A percentile compares a stretch with the other conserved stretches of the same genome.
These are phyloP conservation scores for Selaginella moellendorffii DNA, from an alignment of 75 land plant genomes.

Conservation along the genomic window DNA sequence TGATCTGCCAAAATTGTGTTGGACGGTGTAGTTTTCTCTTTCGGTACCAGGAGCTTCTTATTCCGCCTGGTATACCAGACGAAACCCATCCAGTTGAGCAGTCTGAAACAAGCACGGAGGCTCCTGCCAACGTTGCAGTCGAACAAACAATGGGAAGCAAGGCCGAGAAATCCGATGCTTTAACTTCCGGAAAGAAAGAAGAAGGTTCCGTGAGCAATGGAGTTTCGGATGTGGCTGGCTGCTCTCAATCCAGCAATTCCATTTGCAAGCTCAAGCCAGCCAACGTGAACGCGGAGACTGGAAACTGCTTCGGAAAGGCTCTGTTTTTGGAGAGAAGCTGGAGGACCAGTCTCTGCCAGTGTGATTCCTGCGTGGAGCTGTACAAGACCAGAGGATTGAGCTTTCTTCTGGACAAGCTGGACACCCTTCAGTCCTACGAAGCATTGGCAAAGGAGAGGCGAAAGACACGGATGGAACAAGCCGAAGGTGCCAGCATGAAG, in stretches of 20 bases:
- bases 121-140: too few species aligned
- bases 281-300: background rate
- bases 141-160: too few species aligned
- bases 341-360: slow-evolving; percentile 67
- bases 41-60: slow-evolving; percentile 31
- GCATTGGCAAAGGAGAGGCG: slow-evolving; percentile 68
- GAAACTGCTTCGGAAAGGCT: background rate
- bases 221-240: background rate
- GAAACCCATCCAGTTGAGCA: background rate
- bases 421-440: slow-evolving; percentile 80
- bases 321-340: slow-evolving; percentile 65
- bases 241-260: background rate
- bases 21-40: slow-evolving; percentile 42
- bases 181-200: too few species aligned
- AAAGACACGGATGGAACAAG: slow-evolving; percentile 52
- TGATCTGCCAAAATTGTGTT: slow-evolving; percentile 69
- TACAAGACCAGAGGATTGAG: slow-evolving; percentile 36
- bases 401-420: slow-evolving; percentile 60
- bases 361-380: slow-evolving; percentile 37
- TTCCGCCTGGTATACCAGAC: slow-evolving; percentile 3
- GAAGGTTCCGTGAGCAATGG: background rate
- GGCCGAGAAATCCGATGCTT: too few species aligned
- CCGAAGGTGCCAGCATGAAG: slow-evolving; percentile 42
- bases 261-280: background rate
- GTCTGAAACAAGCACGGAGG: background rate